A percentile compares a stretch with the other conserved stretches of the same genome.
These are phyloP conservation scores for Phaeophleospora eucalypticola DNA, from an alignment of 2,329 filamentous ascomycete genomes.

Conservation along the genomic window DNA sequence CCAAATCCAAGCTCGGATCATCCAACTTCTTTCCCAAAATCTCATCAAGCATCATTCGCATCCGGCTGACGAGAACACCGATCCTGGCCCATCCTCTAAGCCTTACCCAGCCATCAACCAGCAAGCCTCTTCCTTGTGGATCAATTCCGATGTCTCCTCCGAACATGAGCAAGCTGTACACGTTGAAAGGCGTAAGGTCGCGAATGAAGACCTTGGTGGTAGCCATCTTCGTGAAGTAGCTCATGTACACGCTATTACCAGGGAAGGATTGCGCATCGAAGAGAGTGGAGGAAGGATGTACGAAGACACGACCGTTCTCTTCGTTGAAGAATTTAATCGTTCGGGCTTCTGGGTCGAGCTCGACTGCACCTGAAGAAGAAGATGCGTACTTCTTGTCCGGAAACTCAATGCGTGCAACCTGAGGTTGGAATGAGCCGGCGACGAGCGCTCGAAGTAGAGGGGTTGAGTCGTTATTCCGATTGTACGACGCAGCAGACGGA, in stretches of 20 bases:
- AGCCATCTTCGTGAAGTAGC: slow-evolving; percentile 87
- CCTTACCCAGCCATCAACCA: slow-evolving; percentile 87
- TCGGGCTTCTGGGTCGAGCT: slow-evolving; percentile 84
- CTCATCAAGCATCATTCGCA: slow-evolving; percentile 82
- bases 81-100: slow-evolving; percentile 92
- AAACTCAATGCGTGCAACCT: slow-evolving; percentile 86
- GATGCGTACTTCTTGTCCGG: slow-evolving; percentile 93
- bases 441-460: slow-evolving; percentile 46
- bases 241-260: slow-evolving; percentile 70
- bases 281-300: slow-evolving; percentile 83
- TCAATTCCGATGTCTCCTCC: slow-evolving; percentile 80
- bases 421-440: slow-evolving; percentile 59
- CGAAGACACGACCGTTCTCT: slow-evolving; percentile 81
- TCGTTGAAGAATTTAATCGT: slow-evolving; percentile 89
- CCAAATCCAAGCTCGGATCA: slow-evolving; percentile 53
- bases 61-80: slow-evolving; percentile 77
- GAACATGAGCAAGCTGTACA: slow-evolving; percentile 83
- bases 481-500: slow-evolving; percentile 33
- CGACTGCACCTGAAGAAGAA: slow-evolving; percentile 82
- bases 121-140: slow-evolving; percentile 76
- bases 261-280: slow-evolving; percentile 79
- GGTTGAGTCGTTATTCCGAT: slow-evolving; percentile 47
- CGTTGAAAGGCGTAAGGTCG: slow-evolving; percentile 89
- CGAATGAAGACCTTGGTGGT: slow-evolving; percentile 89
- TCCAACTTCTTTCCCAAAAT: slow-evolving; percentile 78